A percentile compares a stretch with the other conserved stretches of the same genome.
These are phyloP conservation scores for Inonotus obliquus DNA, from an alignment of 1,284 basidiomycete species.

Conservation along the genomic window DNA sequence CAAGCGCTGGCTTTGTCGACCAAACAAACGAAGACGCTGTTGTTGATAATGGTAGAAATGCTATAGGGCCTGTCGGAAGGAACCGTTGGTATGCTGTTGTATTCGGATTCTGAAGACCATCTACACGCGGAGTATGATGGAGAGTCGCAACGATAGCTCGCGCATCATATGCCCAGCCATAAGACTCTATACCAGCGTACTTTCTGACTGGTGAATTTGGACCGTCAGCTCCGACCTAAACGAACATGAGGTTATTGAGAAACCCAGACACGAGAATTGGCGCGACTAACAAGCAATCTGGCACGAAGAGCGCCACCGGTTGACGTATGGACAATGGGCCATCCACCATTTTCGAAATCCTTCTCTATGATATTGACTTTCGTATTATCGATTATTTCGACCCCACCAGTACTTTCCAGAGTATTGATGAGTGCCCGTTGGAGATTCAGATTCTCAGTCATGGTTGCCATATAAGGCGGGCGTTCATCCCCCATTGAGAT, in stretches of 20 bases:
- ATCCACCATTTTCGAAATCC: constrained; percentile 41
- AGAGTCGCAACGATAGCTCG: constrained; percentile 92
- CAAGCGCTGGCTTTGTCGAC: constrained; percentile 83
- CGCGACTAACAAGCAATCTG: constrained; percentile 60
- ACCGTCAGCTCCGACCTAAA: constrained; percentile 91
- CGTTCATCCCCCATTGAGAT: constrained; percentile 20
- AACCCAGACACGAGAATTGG: not conserved
- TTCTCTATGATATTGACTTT: constrained; percentile 60
- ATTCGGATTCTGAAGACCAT: constrained; percentile 57
- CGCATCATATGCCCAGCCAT: constrained; percentile 89
- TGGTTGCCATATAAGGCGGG: constrained; percentile 59
- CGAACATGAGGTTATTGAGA: constrained; percentile 12
- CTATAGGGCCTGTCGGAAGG: constrained; percentile 92
- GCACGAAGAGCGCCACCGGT: constrained; percentile 60
- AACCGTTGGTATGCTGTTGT: constrained; percentile 93
- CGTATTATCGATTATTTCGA: constrained; percentile 60
- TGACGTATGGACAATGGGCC: constrained; percentile 73
- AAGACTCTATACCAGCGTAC: constrained; percentile 84
- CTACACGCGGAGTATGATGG: constrained; percentile 52
- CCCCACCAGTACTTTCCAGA: constrained; percentile 38
- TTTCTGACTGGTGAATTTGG: constrained; percentile 90
- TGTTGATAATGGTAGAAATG: constrained; percentile 84
- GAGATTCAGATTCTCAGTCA: constrained; percentile 89
- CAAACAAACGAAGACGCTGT: constrained; percentile 88
- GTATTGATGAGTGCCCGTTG: constrained; percentile 74